Evolutionary conservation across 2,329 filamentous ascomycete genomes (phyloP), one percentile per base, ranked within the genome.

Genomic region (Tolypocladium capitatum): DNA sequence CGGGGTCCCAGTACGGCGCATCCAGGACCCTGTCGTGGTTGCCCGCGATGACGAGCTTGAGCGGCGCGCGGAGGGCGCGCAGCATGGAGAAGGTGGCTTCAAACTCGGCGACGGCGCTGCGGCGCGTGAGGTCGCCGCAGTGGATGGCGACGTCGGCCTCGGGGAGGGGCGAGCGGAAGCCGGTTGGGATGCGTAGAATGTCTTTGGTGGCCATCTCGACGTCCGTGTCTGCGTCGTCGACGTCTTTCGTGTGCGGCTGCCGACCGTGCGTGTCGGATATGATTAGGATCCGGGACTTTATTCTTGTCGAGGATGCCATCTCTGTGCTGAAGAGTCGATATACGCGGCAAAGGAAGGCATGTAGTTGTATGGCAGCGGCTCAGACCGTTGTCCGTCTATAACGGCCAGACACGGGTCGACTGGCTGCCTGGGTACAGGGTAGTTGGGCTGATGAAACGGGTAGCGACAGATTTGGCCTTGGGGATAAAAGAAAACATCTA

Each of bases 41-140:
- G 2, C 76, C 74, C 2, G 74, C 67, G 49, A 80, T 77, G 40
- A 71, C 66, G 4, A 79, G 62, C 52, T 77, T 78, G 7, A 78
- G 60, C 0, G 71, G 69, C 1, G 74, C 72, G 6, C 65, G 52
- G n/a, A 75, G 56, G 1, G 49, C 46, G 5, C 64, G 56, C 5
- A 80, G 60, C 34, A 71, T 57, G n/a, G 60, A 49, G 10, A 78
- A 60, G 0, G 72, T 64, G 0, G 55, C 54, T 11, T 53, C 56
- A 38, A 68, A 69, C 50, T 76, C 73, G 2, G 54, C 43, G 0
- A 72, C 45, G 9, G 61, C 63, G 3, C 68, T 71, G 8, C 59
- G 58, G 1, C 65, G 58, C 1, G 72, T 76, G 3, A 78, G 60
- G 48, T 78, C 72, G 40, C 75, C 75, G 51, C 73, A 77, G 60